Conservation (phyloP, 1,139 yeast genomes). For the Geotrichum reessii region DNA sequence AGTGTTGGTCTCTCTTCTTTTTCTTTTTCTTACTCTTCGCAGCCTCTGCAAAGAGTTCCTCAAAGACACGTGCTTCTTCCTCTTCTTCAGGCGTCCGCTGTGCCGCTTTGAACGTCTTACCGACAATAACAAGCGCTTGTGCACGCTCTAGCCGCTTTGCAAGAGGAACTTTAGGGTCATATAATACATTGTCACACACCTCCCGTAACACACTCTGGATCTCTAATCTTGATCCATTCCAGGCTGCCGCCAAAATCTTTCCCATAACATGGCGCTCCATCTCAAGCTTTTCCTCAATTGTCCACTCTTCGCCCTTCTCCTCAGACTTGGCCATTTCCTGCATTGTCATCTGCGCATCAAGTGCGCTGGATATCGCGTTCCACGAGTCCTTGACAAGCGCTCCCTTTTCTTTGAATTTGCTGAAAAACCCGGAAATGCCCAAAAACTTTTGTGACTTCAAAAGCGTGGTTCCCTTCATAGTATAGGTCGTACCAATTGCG, state of each 20-base stretch:
- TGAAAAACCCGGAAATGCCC: slow-evolving; percentile 81
- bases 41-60: slow-evolving; percentile 87
- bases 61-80: slow-evolving; percentile 87
- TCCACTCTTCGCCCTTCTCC: slow-evolving; percentile 53
- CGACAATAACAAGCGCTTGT: slow-evolving; percentile 66
- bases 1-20: slow-evolving; percentile 24
- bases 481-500: slow-evolving; percentile 73
- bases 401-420: slow-evolving; percentile 81
- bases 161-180: slow-evolving; percentile 55
- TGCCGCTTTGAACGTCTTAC: slow-evolving; percentile 61
- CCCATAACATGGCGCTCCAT: slow-evolving; percentile 84
- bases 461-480: slow-evolving; percentile 55
- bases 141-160: slow-evolving; percentile 68
- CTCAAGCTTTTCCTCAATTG: slow-evolving; percentile 76
- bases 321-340: slow-evolving; percentile 56
- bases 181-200: slow-evolving; percentile 73
- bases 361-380: slow-evolving; percentile 75
- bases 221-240: slow-evolving; percentile 91
- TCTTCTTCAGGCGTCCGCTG: slow-evolving; percentile 78
- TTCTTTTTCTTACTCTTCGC: slow-evolving; percentile 61
- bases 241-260: slow-evolving; percentile 88
- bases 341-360: slow-evolving; percentile 83
- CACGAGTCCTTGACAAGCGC: slow-evolving; percentile 80
- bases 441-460: slow-evolving; percentile 67
- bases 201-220: slow-evolving; percentile 82